Base-by-base conservation (phyloP, 2,329 filamentous ascomycete species). In the Paecilomyces niveus region DNA sequence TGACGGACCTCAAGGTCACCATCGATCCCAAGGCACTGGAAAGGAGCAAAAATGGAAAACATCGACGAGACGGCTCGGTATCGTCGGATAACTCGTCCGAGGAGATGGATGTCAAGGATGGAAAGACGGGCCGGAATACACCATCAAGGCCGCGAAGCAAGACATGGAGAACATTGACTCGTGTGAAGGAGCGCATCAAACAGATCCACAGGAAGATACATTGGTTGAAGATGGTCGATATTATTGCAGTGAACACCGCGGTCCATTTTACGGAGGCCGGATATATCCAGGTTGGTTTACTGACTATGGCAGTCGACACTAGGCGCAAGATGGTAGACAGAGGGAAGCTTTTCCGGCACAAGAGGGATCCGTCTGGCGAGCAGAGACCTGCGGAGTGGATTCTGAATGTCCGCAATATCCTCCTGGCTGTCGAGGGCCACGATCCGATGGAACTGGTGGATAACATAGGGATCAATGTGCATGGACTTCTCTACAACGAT, bases 351-450 rank as follows among this genome's bases (percentile, higher is more conserved):
- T 96, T 96, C 74, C 88, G 92, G 65, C 90, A 91, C 69, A 83
- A 88, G 73, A 86, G 86, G 69, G 80, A 86, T 63, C 80, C 84
- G 63, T 81, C 81, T 51, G 80, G 81, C 29, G 78, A 85, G 54
- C 86, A 89, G 65, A 82, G 84, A 53, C 92, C 94, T 45, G 93
- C 92, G 1, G 95, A 99, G 78, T 99, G 95, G 93, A 93, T 95
- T 63, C 83, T 96, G 67, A 89, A 89, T 7, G 75, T 93, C 55
- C 86, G 90, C 60, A 97, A 92, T 73, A 83, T 97, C 53, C 80
- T 97, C 6, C 95, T 99, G 67, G 95, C 90, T 0, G 86, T 91
- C 1, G 87, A 95, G 58, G 92, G 91, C 33, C 83, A 83, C 57
- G 92, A 97, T 59, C 88, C 92, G 1, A 86, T 90, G 58, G 93